A percentile compares a stretch with the other conserved stretches of the same genome.
Evolutionary conservation across 2,329 filamentous ascomycete genomes (phyloP).

Genomic region (Colletotrichum sp.): DNA sequence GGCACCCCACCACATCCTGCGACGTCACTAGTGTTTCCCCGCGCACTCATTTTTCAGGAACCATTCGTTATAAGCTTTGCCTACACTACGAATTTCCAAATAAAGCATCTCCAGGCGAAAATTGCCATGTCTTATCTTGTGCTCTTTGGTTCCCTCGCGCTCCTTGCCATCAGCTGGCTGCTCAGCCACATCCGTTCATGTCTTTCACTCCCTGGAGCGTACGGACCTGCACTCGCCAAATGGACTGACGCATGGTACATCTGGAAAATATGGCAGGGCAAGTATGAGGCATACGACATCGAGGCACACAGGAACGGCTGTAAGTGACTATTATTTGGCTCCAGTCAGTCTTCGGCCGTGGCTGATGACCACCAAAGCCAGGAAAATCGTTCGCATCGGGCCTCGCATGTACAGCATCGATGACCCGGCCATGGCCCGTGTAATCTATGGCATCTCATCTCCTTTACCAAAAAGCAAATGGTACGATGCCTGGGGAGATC

Average conservation of each 20-base stretch:
- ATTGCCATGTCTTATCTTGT: too few species aligned
- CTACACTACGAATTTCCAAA: not conserved
- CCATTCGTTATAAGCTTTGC: not conserved
- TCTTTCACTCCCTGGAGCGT: not conserved
- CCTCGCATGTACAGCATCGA: not conserved
- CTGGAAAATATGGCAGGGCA: not conserved
- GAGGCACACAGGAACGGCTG: not conserved
- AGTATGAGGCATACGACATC: not conserved
- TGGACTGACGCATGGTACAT: not conserved
- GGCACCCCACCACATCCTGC: not conserved
- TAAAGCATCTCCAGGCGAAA: too few species aligned
- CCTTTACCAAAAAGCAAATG: not conserved
- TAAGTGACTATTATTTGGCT: not conserved
- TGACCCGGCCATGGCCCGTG: not conserved
- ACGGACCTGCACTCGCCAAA: not conserved
- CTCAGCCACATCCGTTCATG: not conserved
- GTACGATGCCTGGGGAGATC: not conserved
- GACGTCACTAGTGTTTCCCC: too few species aligned
- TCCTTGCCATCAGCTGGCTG: not conserved
- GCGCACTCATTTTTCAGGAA: not conserved
- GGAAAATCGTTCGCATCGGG: not conserved
- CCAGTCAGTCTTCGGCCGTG: fast-evolving
- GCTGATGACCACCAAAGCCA: not conserved
- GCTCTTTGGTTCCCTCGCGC: not conserved
- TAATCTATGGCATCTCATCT: not conserved